Percentiles rank a stretch among this genome's conserved stretches.
Evolutionary conservation across 306 rosid species (phyloP).

Genomic region (Lablab purpureus): DNA sequence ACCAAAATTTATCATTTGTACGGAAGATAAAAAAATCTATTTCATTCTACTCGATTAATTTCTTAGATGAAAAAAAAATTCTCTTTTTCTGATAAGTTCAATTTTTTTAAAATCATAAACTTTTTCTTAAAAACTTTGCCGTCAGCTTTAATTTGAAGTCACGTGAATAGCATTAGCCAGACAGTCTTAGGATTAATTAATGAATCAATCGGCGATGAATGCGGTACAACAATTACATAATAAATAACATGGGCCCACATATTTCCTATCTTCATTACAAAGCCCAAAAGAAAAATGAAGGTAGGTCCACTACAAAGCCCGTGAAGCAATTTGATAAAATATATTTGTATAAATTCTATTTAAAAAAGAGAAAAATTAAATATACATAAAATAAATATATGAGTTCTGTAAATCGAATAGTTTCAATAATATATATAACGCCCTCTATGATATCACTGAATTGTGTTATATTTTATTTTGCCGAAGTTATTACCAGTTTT

Average conservation of each 20-base stretch:
- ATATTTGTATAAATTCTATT: background rate
- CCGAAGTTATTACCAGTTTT: background rate
- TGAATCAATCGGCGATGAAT: background rate
- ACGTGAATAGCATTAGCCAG: conserved; percentile 17
- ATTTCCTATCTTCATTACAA: background rate
- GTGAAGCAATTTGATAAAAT: too few relatives aligned
- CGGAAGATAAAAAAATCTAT: too few relatives aligned
- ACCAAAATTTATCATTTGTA: too few relatives aligned
- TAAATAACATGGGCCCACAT: background rate
- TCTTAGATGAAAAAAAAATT: background rate
- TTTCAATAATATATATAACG: background rate
- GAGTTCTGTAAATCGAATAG: background rate
- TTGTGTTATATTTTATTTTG: conserved; percentile 13
- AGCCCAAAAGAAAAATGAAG: background rate
- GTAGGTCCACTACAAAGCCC: background rate
- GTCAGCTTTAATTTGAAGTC: background rate
- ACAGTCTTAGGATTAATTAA: background rate
- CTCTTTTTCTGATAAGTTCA: background rate
- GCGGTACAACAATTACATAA: background rate
- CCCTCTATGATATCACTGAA: background rate
- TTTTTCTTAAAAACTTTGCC: background rate
- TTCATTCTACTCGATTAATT: background rate
- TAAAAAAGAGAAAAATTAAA: background rate
- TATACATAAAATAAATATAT: background rate
- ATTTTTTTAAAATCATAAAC: background rate